Base-by-base conservation (phyloP, 2,329 filamentous ascomycete species). In the Leptosphaerulina australis region DNA sequence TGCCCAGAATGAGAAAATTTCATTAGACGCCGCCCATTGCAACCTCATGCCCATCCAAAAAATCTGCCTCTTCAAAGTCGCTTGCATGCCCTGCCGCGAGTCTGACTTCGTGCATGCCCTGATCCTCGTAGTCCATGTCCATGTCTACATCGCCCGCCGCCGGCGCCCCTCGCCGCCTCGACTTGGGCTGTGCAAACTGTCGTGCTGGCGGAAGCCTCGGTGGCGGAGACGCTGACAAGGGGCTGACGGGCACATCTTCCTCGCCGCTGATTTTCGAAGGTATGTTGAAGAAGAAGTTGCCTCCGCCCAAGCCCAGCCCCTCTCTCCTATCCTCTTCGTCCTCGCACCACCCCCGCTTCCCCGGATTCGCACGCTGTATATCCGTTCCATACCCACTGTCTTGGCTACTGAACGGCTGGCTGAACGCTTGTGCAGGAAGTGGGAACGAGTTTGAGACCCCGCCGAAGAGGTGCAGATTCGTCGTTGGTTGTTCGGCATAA, bases 21-120 rank as follows among this genome's bases (percentile, higher is more conserved):
- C n/a, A 8, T 64, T 44, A 72, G 7, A 70, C 52, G n/a, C 66
- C 69, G 12, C 66, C 58, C 70, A 72, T 73, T 14, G 61, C 60
- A 6, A 72, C 60, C 43, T 73, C 70, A 5, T 54, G 28, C 8
- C 50, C 59, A 4, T 47, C 33, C 55, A 78, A 49, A 38, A 91
- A 91, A 0, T 82, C 78, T 0, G 87, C 87, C 50, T 91, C 88
- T 49, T 81, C 85, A 67, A 90, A 90, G 66, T 90, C 86, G 43
- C 58, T 72, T 60, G 73, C 73, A 72, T 55, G 70, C 53, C 56
- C 67, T 31, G 50, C 63, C 58, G 52, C 57, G 49, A 66, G 68
- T 61, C 43, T 75, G 60, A 69, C 71, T 68, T 70, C 55, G 34
- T 60, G 52, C 55, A 67, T 55, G 30, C 66, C 60, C 34, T 52